A percentile compares a stretch with the other conserved stretches of the same genome.
Evolutionary conservation across 148 eudicot species (phyloP).

Genomic region (Amaranthus cruentus): DNA sequence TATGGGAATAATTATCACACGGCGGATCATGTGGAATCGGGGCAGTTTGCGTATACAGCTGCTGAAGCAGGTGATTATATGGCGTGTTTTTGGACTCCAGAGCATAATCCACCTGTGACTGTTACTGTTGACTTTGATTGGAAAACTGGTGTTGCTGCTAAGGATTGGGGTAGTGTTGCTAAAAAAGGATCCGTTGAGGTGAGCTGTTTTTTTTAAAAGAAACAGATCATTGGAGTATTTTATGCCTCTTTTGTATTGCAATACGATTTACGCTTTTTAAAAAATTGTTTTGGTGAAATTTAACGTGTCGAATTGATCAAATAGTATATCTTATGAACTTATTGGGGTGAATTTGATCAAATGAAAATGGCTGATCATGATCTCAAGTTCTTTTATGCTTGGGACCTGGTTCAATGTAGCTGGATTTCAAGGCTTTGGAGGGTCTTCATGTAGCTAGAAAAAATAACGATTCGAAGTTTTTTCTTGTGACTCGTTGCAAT

Average conservation of each 20-base stretch:
- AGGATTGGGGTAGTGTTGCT: constrained; percentile 83
- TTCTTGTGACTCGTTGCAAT: no score
- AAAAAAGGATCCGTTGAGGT: constrained; percentile 84
- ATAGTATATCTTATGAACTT: no score
- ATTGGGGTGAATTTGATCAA: no score
- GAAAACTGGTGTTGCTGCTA: constrained; percentile 86
- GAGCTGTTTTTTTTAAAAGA: constrained; percentile 16
- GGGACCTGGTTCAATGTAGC: no score
- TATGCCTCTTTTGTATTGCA: neutral
- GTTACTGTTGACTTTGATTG: constrained; percentile 80
- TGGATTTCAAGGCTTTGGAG: no score
- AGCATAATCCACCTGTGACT: constrained; percentile 52
- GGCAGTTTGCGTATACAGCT: constrained; percentile 84
- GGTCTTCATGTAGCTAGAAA: no score
- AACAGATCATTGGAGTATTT: no score
- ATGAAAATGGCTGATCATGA: no score
- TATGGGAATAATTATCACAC: constrained; percentile 63
- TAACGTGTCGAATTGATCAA: neutral
- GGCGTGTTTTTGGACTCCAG: constrained; percentile 71
- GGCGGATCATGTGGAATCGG: constrained; percentile 59
- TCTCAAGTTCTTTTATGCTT: no score
- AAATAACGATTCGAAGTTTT: no score
- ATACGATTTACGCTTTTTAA: neutral
- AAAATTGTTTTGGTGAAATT: neutral
- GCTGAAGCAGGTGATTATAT: constrained; percentile 77